Evolutionary conservation across 164 flowering plant species (phyloP), one percentile per base, ranked within the genome.

Genomic region (Kalanchoe fedtschenkoi): DNA sequence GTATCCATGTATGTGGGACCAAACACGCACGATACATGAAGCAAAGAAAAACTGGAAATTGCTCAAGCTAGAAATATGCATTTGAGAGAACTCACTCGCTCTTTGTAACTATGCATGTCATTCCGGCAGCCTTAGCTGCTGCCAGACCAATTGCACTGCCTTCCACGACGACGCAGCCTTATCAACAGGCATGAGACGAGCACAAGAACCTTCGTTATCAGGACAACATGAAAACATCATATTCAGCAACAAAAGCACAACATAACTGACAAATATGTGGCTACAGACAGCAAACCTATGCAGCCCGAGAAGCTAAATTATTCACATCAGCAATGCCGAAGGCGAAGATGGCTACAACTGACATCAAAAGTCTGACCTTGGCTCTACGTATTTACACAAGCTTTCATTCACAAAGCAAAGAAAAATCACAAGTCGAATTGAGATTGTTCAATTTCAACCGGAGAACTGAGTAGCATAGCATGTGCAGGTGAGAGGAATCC

Each of bases 41-140:
- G 28, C 28, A 51, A 51, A 22, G 24, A 28, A 11, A 51, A 21
- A 51, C 56, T 17, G 10, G 28, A 47, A 3, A 47, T 6, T 17
- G 22, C 8, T 19, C 22, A 2, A 19, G 55, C 24, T 28, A 19
- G 29, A 51, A 28, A 28, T 19, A 17, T 15, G 60, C 13, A 4
- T 38, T 15, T 15, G n/a, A n/a, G 38, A 21, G 6, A 51, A 66
- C 70, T 74, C 68, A 81, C 93, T 89, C 83, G 75, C 93, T 87
- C 73, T 84, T 87, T 72, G 93, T 87, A 66, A 87, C 79, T 56
- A 87, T 87, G 66, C 98, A 93, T 71, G 69, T 90, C 98, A 93
- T 93, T 68, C 92, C 96, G 61, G 98, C 96, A 67, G 90, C 91
- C 81, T 93, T 93, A 47, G 98, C 97, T 47, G 97, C 98, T 63